phyloP scores from a whole-genome alignment of 176 grass and related monocot species.

The Zoysia japonica region DNA sequence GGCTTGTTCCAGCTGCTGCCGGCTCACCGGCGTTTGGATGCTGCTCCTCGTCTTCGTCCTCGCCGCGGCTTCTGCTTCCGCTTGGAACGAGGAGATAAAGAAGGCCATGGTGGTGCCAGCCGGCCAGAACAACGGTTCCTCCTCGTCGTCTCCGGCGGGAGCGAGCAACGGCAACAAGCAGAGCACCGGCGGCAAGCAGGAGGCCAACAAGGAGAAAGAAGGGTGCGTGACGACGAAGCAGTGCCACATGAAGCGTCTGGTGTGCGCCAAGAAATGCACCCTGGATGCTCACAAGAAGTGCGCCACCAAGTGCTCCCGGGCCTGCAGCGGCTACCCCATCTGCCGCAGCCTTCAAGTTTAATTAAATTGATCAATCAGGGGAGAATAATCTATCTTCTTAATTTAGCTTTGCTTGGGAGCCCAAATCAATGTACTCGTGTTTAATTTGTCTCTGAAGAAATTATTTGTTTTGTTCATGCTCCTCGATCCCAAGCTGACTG shows the following conservation, averaged over 20 bases:
- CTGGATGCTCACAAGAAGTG: constrained; percentile 10
- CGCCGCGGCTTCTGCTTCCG: background rate
- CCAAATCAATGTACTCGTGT: too few relatives aligned
- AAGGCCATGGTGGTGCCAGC: background rate
- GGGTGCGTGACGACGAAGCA: constrained; percentile 34
- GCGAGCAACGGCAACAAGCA: background rate
- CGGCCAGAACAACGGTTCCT: background rate
- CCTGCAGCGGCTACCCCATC: constrained; percentile 23
- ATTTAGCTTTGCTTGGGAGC: too few relatives aligned
- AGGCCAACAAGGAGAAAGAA: background rate
- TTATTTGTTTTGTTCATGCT: too few relatives aligned
- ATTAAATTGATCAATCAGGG: too few relatives aligned
- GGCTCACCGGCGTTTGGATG: background rate
- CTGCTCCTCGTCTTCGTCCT: background rate
- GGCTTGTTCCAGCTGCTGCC: constrained; percentile 1
- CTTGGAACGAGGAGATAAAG: background rate
- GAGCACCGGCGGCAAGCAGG: too few relatives aligned
- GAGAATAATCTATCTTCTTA: too few relatives aligned
- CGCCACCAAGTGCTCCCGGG: constrained; percentile 28
- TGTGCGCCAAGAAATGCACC: constrained; percentile 42
- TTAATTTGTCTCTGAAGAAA: too few relatives aligned
- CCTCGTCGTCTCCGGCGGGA: constrained; percentile 1
- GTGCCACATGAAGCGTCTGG: constrained; percentile 35
- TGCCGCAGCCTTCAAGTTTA: background rate
- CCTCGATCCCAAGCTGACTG: too few relatives aligned